A percentile compares a stretch with the other conserved stretches of the same genome.
These are phyloP conservation scores for Fraxinus angustifolia DNA, from an alignment of 305 asterid species.

Conservation along the genomic window DNA sequence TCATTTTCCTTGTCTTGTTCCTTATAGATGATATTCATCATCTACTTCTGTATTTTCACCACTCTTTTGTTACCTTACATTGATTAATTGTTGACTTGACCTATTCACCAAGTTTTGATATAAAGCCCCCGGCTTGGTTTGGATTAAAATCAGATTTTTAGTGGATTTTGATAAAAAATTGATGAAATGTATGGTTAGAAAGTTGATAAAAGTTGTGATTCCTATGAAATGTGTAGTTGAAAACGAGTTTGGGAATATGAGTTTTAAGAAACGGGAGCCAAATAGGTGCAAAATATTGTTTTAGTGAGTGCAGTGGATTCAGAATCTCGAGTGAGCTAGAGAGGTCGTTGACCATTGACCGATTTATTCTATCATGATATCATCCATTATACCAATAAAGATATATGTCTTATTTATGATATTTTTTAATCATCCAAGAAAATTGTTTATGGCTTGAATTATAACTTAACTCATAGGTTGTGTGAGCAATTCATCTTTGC, in stretches of 20 bases:
- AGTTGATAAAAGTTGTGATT: neutral
- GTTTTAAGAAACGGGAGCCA: neutral
- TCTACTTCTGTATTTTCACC: neutral
- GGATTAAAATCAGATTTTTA: neutral
- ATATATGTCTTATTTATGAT: neutral
- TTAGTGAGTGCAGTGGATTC: neutral
- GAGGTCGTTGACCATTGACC: neutral
- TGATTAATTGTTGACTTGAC: neutral
- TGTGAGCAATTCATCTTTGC: neutral
- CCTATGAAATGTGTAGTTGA: neutral
- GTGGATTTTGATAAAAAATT: neutral
- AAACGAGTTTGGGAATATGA: neutral
- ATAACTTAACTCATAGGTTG: neutral
- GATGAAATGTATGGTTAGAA: neutral
- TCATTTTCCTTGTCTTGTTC: slow-evolving; percentile 14
- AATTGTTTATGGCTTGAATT: neutral
- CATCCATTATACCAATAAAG: neutral
- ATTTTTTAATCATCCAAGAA: neutral
- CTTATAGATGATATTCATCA: neutral
- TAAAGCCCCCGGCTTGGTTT: neutral
- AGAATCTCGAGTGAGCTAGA: neutral
- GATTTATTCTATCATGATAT: neutral
- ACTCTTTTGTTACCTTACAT: neutral
- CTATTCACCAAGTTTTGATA: neutral
- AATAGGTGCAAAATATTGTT: neutral